Base-by-base conservation (phyloP, 1,139 yeast species). In the Diutina rugosa region DNA sequence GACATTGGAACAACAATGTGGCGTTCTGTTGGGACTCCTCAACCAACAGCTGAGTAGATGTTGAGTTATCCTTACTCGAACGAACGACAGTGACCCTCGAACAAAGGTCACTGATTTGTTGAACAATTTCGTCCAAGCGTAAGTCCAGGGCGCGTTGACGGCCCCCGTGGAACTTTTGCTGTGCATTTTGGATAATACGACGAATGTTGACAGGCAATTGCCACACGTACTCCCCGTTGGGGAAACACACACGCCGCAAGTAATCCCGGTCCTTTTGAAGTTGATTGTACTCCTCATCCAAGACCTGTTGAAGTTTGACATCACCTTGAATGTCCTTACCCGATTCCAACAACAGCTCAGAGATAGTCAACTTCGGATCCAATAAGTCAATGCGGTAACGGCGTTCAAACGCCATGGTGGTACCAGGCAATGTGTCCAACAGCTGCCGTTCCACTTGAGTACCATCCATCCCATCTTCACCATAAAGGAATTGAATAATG, bases 381-480 rank as follows among this genome's bases (percentile, higher is more conserved):
- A 91, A 84, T 56, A 95, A 78, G 71, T 95, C 98, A 60, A 95
- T 83, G 69, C 89, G 83, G 73, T 89, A 95, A 62, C 95, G 83
- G 65, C 79, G 80, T 63, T 87, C 97, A 67, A 95, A 95, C 14
- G 85, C 80, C 16, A 74, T 82, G 69, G 89, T 90, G 6, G 96
- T 86, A 14, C 97, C 97, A 49, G 98, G 97, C 65, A 95, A 88
- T 2, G 97, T 87, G 68, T 95, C 99, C 59, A 95, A 82, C n/a
- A 96, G 82, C 73, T 95, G 99, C 68, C 88, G 90, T 70, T 95
- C 99, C 59, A 95, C 98, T 69, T 90, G 96, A 45, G 97, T 88
- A 66, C 97, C 99, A 76, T 95, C 99, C 66, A 95, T 79, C 72
- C 99, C 99, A 74, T 95, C 99, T 72, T 95, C 99, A 78, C 99